Evolutionary conservation across 2,329 filamentous ascomycete genomes (phyloP), one percentile per base, ranked within the genome.

Genomic region (Pyricularia grisea): DNA sequence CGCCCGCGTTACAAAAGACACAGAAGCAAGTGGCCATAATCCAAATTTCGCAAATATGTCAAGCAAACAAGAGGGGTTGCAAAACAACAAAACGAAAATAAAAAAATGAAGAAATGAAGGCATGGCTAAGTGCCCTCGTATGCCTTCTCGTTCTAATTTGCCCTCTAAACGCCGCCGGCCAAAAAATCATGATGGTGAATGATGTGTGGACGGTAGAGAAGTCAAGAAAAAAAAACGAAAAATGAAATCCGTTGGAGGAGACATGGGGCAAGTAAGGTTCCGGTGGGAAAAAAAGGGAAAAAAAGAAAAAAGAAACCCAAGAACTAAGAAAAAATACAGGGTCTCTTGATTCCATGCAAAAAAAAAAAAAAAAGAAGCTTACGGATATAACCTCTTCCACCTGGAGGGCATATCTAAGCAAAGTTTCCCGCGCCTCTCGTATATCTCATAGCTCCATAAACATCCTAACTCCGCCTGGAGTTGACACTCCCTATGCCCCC

Each of bases 131-230:
- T 68, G 67, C 42, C 64, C 64, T 66, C 20, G 67, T 65, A 71
- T 68, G 69, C 70, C 68, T 69, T 73, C 71, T 73, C 72, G 72
- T 69, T 60, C 71, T 71, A 71, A 36, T 50, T 50, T 50, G 42
- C 42, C 71, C 70, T 71, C 69, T 69, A 69, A 73, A 74, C 72
- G 72, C 72, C 73, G 60, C 42, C 42, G 36, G 68, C 61, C 69
- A 65, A 55, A 65, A 42, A 25, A 64, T 66, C 66, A 58, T 23
- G 69, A 70, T 68, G 42, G 64, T 67, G 65, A 25, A 66, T 30
- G 25, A 65, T n/a, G 63, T n/a, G 31, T 42, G 31, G 31, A 66
- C 17, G 64, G 14, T 31, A 66, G 31, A 50, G 6, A 50, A 50
- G 31, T 36, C 64, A 36, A 42, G 25, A 23, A 31, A 66, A 31